Evolutionary conservation across 148 eudicot genomes (phyloP), one percentile per base, ranked within the genome.

Genomic region (Limonium bicolor): DNA sequence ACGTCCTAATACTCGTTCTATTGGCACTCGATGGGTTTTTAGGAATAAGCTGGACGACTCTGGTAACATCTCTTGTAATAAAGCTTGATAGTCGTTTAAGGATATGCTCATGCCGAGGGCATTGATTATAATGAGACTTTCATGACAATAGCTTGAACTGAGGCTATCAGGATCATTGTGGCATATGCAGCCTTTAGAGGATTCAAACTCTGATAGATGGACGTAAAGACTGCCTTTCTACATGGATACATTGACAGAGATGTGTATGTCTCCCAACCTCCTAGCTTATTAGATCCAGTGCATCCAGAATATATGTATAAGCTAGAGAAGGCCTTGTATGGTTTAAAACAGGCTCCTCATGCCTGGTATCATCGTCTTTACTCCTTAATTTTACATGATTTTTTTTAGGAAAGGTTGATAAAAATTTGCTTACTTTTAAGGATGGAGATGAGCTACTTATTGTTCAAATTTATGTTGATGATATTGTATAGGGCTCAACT

Each of bases 121-220:
- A 39, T 39, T 16, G 48, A 39, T 18, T 53, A 33, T 19, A 27
- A 48, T 7, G 38, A 48, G 15, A 48, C 39, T 0, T 48, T 48
- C 33, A 27, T 39, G 16, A 36, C 11, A 5, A 28, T 53, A 2
- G 29, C 36, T 17, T 9, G 35, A 10, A 1, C 40, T 0, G 37
- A 53, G 32, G 47, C 36, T 1, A 53, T 53, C 5, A 2, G 20
- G 0, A 39, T 41, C 2, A 5, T 53, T 11, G 20, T 53, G 6
- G 57, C 48, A 1, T 41, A 39, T 41, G 47, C 36, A 7, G 31
- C 47, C 36, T 6, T 13, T 6, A 38, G 18, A 6, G 18, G 18
- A 7, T 38, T 38, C 2, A 38, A 12, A 6, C 18, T 2, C 19
- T 12, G 1, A 12, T 2, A 12, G 6, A 38, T 17, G 42, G 17